Conservation (phyloP, 306 rosid genomes). For the Spatholobus suberectus region DNA sequence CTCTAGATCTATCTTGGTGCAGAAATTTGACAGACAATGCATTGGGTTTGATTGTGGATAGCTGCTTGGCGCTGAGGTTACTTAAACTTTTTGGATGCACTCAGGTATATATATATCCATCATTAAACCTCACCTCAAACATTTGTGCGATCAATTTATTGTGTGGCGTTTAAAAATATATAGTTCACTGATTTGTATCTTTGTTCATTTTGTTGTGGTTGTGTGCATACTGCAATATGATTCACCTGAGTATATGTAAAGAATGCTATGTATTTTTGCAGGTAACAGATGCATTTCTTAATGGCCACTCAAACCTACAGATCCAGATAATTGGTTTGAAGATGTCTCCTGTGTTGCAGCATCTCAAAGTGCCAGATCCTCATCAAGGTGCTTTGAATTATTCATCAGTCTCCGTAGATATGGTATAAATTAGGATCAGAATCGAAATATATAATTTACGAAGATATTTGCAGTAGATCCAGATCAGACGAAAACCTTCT, state of each 20-base stretch:
- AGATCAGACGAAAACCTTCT: neutral
- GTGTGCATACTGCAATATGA: neutral
- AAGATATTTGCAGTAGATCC: slow-evolving; percentile 9
- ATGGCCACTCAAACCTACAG: slow-evolving; percentile 74
- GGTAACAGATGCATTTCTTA: slow-evolving; percentile 74
- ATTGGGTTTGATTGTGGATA: slow-evolving; percentile 81
- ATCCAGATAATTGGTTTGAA: slow-evolving; percentile 71
- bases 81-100: slow-evolving; percentile 88
- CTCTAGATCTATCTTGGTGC: slow-evolving; percentile 92
- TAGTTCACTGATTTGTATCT: neutral
- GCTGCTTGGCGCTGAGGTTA: slow-evolving; percentile 67
- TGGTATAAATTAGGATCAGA: slow-evolving; percentile 6
- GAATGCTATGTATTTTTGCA: slow-evolving; percentile 38
- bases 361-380: slow-evolving; percentile 48
- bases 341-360: slow-evolving; percentile 60
- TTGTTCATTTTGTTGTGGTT: neutral
- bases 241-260: neutral
- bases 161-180: neutral
- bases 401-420: slow-evolving; percentile 40
- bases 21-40: slow-evolving; percentile 77
- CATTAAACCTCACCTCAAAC: neutral
- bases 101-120: slow-evolving; percentile 67
- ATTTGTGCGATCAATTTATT: neutral
- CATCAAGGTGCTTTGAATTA: slow-evolving; percentile 48
- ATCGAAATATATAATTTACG: neutral